Conservation (phyloP, 768 basidiomycete species). For the Rhizopogon rudus region DNA sequence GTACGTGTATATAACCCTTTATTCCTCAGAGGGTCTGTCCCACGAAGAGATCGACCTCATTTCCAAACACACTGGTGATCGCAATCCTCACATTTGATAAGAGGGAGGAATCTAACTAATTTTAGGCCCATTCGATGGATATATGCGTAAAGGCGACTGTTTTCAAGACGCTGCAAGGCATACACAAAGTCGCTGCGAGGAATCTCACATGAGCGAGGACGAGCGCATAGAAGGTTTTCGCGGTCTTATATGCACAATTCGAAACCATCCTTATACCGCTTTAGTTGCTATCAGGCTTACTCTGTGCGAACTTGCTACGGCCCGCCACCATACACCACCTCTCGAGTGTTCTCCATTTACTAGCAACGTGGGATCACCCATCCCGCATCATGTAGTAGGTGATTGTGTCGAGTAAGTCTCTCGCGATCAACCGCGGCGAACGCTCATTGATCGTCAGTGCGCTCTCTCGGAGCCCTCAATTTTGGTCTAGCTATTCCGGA, state of each 20-base stretch:
- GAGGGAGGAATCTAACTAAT: not conserved
- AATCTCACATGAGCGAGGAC: constrained; percentile 55
- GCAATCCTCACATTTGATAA: not conserved
- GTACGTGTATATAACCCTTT: not conserved
- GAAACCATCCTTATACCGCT: constrained; percentile 8
- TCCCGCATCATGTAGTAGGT: constrained; percentile 28
- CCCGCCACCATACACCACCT: constrained; percentile 60
- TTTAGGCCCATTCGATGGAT: constrained; percentile 37
- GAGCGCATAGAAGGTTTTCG: constrained; percentile 54
- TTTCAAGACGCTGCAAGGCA: constrained; percentile 47
- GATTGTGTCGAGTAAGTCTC: constrained; percentile 47
- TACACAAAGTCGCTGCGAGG: constrained; percentile 48
- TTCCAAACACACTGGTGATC: constrained; percentile 1
- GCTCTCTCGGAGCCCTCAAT: constrained; percentile 71
- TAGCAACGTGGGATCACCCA: not conserved
- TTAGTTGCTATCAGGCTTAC: constrained; percentile 75
- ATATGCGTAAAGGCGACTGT: constrained; percentile 53
- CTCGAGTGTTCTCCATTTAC: constrained; percentile 48
- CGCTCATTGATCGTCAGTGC: constrained; percentile 39
- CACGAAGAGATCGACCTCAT: constrained; percentile 4
- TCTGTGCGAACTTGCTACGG: constrained; percentile 74
- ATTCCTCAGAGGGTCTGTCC: not conserved
- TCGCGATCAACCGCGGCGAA: not conserved
- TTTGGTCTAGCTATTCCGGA: constrained; percentile 84
- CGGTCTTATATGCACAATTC: not conserved